These are phyloP conservation scores for Ustilago loliicola DNA, from an alignment of 1,284 basidiomycete species.

Conservation along the genomic window DNA sequence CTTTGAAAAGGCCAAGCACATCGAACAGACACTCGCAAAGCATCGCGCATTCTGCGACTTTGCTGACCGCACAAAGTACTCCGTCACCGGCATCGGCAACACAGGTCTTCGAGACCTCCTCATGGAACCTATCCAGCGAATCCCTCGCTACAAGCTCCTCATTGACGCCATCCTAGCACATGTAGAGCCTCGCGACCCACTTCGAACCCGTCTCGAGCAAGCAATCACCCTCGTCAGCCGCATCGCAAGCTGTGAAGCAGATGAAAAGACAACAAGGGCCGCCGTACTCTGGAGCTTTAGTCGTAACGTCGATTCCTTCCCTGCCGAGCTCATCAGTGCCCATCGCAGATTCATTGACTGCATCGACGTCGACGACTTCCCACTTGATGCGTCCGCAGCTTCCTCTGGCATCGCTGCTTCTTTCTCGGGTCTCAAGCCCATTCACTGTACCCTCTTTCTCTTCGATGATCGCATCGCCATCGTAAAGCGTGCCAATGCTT, in stretches of 20 bases:
- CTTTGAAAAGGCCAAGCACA: constrained; percentile 90
- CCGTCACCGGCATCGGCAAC: constrained; percentile 83
- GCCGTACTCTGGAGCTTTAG: constrained; percentile 89
- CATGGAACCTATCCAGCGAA: constrained; percentile 99
- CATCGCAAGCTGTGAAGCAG: constrained; percentile 92
- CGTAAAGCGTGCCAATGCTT: constrained; percentile 83
- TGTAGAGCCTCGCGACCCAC: constrained; percentile 64
- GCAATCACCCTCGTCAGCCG: constrained; percentile 88
- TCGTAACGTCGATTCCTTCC: constrained; percentile 89
- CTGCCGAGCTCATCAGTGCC: constrained; percentile 75
- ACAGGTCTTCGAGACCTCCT: constrained; percentile 86
- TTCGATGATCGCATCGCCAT: constrained; percentile 96
- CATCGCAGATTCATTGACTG: constrained; percentile 90
- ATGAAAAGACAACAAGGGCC: constrained; percentile 89
- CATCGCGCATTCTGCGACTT: constrained; percentile 85
- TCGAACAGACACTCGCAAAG: constrained; percentile 85
- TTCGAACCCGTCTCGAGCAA: constrained; percentile 78
- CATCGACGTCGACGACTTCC: constrained; percentile 88
- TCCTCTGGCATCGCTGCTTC: constrained; percentile 29
- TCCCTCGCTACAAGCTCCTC: constrained; percentile 93
- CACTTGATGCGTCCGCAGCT: constrained; percentile 32
- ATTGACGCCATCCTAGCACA: constrained; percentile 76
- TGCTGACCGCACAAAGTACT: constrained; percentile 83
- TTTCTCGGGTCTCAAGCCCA: constrained; percentile 53
- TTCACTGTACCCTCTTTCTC: constrained; percentile 90